Evolutionary conservation across 2,329 filamentous ascomycete genomes (phyloP).

Genomic region (Nemania sp.): DNA sequence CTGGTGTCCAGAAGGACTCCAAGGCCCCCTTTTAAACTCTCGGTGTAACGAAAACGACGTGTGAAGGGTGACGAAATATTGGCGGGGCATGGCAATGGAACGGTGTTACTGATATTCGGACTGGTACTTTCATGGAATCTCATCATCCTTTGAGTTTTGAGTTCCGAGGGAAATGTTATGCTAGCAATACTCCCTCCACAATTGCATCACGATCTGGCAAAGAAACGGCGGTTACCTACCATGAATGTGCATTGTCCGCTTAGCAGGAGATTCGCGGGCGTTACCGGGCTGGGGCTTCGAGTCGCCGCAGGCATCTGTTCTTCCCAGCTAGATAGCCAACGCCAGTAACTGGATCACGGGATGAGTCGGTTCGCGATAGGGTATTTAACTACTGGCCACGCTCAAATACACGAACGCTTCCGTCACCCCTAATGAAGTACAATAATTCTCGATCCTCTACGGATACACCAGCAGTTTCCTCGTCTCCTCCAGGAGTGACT

Average conservation of each 20-base stretch:
- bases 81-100: constrained; percentile 52
- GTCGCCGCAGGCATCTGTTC: constrained; percentile 24
- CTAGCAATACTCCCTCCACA: constrained; percentile 49
- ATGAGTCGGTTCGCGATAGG: constrained; percentile 30
- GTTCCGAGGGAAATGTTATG: constrained; percentile 48
- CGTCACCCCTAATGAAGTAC: constrained; percentile 84
- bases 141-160: constrained; percentile 45
- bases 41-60: constrained; percentile 48
- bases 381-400: constrained; percentile 69
- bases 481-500: constrained; percentile 70
- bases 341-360: constrained; percentile 18
- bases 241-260: constrained; percentile 37
- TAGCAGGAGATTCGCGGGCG: constrained; percentile 13
- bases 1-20: constrained; percentile 80
- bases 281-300: constrained; percentile 13
- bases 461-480: constrained; percentile 42
- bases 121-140: constrained; percentile 51
- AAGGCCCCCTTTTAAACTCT: constrained; percentile 65
- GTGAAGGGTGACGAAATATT: constrained; percentile 51
- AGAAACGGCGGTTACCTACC: constrained; percentile 34
- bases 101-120: constrained; percentile 52
- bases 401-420: constrained; percentile 84
- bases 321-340: constrained; percentile 15
- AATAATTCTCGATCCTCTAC: constrained; percentile 77
- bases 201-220: constrained; percentile 52